Evolutionary conservation across 768 basidiomycete species (phyloP), one percentile per base, ranked within the genome.

Genomic region (Pisolithus orientalis): DNA sequence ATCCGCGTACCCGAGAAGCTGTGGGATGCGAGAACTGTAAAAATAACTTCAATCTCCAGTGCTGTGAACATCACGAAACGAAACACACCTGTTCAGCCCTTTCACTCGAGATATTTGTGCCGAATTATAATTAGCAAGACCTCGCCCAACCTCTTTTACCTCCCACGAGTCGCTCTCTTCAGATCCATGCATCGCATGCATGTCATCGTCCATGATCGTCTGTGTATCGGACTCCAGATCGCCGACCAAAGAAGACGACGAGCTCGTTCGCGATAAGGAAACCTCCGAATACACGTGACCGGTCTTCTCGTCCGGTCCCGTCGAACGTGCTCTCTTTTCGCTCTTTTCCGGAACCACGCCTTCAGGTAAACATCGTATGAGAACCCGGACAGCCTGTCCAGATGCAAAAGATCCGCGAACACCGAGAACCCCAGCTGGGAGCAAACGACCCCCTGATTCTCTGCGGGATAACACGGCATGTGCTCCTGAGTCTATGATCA

Each of bases 91-190:
- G 68, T 94, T 90, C 59, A 91, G 62, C 0, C 96, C 94, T 64
- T 89, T 94, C 47, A 97, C 85, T 53, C 83, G 80, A 50, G 79
- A 75, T 55, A 98, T 94, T 70, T 98, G 94, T 39, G 82, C 85
- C 44, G 89, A 94, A 64, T 97, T 97, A 66, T 96, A 99, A 71
- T 94, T 96, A 13, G 93, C 92, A 49, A 97, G 73, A 1, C 96
- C 96, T 38, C 95, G 80, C 0, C 95, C 96, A 37, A 98, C 91
- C 66, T 97, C 95, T 40, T 88, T 72, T 27, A 90, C 75, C 59
- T 95, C 89, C 70, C 83, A 83, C 50, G 74, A 69, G 66, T 82
- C 68, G 39, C 69, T 74, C 46, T 72, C 69, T 40, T 77, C 73
- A 32, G 59, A 70, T 29, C 57, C 64, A 21, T 66, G 61, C 4